Base-by-base conservation (phyloP, 768 basidiomycete species). In the Rhodotorula diobovata region DNA sequence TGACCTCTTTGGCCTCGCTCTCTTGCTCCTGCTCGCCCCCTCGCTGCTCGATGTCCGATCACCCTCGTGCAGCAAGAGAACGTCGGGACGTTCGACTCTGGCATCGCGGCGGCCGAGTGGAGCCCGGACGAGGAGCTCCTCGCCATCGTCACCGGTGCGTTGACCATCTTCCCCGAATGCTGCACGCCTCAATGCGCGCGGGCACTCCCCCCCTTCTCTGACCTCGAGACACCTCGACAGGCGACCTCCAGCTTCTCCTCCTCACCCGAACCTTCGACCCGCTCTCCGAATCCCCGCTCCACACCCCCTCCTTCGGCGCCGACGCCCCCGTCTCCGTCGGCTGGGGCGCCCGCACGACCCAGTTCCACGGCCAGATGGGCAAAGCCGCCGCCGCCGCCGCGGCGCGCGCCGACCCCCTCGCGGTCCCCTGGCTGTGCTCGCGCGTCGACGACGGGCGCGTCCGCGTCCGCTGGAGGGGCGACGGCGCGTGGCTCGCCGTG, bases 331-430 rank as follows among this genome's bases (percentile, higher is more conserved):
- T 97, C 77, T 91, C 94, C 76, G 92, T 97, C 69, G 96, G 96
- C 25, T 99, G 96, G 96, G 96, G 96, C 51, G 90, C 90, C 4
- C 95, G 94, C 78, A 85, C 90, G 79, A 98, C 96, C 0, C 96
- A 99, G 78, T 99, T 99, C 79, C 93, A 97, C 76, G 96, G 96
- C 18, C 95, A 93, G 0, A 83, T 92, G 9, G 95, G 96, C 28
- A 97, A 97, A 79, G 82, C 85, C 4, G 89, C 90, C 34, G 90
- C 91, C 0, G 85, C 86, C 72, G 74, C 76, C 16, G 67, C 78
- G 1, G 72, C 77, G 11, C 37, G 80, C 20, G 73, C 79, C 68
- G 71, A 37, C 81, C 84, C 11, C 72, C 79, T 71, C 45, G 21
- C 75, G 81, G 25, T 76, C 81, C 43, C 81, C 85, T 30, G 84